These are phyloP conservation scores for Bothriochloa decipiens DNA, from an alignment of 176 grass and related monocot species.

Conservation along the genomic window DNA sequence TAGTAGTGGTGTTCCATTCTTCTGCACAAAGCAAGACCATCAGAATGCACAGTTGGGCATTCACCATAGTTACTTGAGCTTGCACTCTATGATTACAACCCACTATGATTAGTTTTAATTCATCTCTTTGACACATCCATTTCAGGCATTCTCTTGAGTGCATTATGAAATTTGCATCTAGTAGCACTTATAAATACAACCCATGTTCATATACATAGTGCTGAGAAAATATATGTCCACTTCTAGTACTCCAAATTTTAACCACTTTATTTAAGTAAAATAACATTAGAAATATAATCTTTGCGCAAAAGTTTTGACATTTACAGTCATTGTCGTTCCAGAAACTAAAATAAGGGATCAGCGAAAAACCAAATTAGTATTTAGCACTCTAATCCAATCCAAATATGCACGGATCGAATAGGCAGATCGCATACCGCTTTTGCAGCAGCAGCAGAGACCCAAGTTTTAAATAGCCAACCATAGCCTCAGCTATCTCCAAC, in stretches of 20 bases:
- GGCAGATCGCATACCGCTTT: constrained; percentile 23
- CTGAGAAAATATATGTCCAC: too few species aligned
- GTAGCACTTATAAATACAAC: not conserved
- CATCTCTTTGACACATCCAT: not conserved
- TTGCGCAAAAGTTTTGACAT: not conserved
- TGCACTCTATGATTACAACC: not conserved
- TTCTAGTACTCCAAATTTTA: not conserved
- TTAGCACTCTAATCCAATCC: too few species aligned
- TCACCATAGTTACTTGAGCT: not conserved
- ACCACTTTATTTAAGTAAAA: not conserved
- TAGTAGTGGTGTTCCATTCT: constrained; percentile 15
- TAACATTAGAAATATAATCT: not conserved
- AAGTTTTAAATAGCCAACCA: too few species aligned
- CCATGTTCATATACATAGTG: not conserved
- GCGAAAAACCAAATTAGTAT: too few species aligned
- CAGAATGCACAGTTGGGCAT: not conserved
- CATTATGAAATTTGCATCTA: not conserved
- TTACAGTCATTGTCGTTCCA: not conserved
- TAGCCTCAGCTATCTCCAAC: too few species aligned
- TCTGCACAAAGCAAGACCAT: constrained; percentile 25
- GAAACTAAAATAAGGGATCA: not conserved
- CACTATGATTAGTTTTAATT: not conserved
- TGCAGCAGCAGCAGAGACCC: constrained; percentile 32
- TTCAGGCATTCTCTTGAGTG: not conserved
- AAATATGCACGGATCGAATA: not conserved